A percentile compares a stretch with the other conserved stretches of the same genome.
Conservation (phyloP, 2,329 filamentous ascomycete species). For the Exophiala sp. region DNA sequence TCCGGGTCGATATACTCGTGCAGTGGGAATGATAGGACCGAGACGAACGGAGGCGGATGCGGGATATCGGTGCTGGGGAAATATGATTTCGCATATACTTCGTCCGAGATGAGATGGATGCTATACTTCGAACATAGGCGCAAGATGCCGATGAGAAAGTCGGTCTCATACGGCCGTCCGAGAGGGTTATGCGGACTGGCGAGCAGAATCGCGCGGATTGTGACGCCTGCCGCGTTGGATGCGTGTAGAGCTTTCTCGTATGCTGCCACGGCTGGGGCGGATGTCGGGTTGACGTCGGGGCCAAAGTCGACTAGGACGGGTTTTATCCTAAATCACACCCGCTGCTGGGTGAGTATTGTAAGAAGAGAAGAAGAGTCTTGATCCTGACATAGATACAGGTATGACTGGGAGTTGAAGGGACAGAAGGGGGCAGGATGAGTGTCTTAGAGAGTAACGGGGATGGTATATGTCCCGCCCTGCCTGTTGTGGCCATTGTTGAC, state of each 20-base stretch:
- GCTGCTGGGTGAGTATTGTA: too few relatives aligned
- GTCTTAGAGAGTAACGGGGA: too few relatives aligned
- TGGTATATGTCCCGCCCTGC: too few relatives aligned
- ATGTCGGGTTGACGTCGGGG: slow-evolving; percentile 33
- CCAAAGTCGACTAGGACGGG: slow-evolving; percentile 24
- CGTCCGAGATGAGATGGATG: slow-evolving; percentile 53
- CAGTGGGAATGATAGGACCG: slow-evolving; percentile 43
- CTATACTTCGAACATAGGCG: slow-evolving; percentile 45
- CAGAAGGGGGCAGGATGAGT: too few relatives aligned
- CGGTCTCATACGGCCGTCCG: slow-evolving; percentile 43
- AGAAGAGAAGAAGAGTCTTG: too few relatives aligned
- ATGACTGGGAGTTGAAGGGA: too few relatives aligned
- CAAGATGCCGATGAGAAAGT: slow-evolving; percentile 41
- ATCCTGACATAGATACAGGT: too few relatives aligned
- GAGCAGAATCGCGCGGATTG: slow-evolving; percentile 42
- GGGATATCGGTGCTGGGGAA: slow-evolving; percentile 36
- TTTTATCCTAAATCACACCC: slow-evolving; percentile 12
- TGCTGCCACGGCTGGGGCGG: slow-evolving; percentile 36
- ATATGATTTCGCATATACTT: slow-evolving; percentile 53
- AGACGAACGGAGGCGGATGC: slow-evolving; percentile 39
- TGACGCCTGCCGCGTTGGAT: slow-evolving; percentile 36
- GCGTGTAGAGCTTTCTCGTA: slow-evolving; percentile 44
- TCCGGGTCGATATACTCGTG: slow-evolving; percentile 43
- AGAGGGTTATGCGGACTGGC: slow-evolving; percentile 50
- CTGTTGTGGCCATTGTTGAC: too few relatives aligned